Percentiles rank a stretch among this genome's conserved stretches.
Evolutionary conservation across 1,284 basidiomycete genomes (phyloP).

Genomic region (Sanghuangporus baumii): DNA sequence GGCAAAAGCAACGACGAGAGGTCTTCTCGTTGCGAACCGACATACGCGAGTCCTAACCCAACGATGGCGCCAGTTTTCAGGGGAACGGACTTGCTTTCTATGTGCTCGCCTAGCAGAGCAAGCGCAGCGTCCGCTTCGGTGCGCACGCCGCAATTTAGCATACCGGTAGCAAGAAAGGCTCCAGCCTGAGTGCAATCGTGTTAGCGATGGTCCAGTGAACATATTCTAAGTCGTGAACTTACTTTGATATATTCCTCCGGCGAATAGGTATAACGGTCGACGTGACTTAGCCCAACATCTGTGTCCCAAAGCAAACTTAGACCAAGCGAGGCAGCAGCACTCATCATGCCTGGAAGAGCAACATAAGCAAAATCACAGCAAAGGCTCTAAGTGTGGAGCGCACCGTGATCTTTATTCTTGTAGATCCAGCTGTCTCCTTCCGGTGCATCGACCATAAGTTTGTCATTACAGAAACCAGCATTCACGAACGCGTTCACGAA

Average conservation of each 20-base stretch:
- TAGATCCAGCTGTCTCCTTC: constrained; percentile 99
- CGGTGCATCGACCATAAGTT: constrained; percentile 94
- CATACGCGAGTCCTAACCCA: constrained; percentile 91
- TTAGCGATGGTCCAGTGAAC: neutral
- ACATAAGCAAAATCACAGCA: neutral
- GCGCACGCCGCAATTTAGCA: constrained; percentile 86
- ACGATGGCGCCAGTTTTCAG: constrained; percentile 88
- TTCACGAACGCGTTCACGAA: constrained; percentile 99
- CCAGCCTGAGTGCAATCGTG: constrained; percentile 57
- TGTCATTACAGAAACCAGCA: constrained; percentile 98
- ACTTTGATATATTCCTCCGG: constrained; percentile 95
- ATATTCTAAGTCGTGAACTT: constrained; percentile 7
- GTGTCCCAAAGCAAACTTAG: constrained; percentile 96
- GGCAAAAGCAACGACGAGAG: constrained; percentile 77
- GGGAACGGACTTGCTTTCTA: constrained; percentile 82
- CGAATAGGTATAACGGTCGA: constrained; percentile 98
- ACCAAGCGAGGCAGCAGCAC: constrained; percentile 91
- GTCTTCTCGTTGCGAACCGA: constrained; percentile 88
- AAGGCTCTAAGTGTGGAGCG: constrained; percentile 18
- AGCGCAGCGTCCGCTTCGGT: constrained; percentile 94
- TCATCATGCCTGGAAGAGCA: constrained; percentile 76
- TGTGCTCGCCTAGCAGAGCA: constrained; percentile 87
- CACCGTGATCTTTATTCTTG: constrained; percentile 98
- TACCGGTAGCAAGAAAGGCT: constrained; percentile 91
- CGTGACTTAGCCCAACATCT: constrained; percentile 88